phyloP scores from a whole-genome alignment of 2,329 filamentous ascomycete genomes.

The Neofusicoccum ribis region DNA sequence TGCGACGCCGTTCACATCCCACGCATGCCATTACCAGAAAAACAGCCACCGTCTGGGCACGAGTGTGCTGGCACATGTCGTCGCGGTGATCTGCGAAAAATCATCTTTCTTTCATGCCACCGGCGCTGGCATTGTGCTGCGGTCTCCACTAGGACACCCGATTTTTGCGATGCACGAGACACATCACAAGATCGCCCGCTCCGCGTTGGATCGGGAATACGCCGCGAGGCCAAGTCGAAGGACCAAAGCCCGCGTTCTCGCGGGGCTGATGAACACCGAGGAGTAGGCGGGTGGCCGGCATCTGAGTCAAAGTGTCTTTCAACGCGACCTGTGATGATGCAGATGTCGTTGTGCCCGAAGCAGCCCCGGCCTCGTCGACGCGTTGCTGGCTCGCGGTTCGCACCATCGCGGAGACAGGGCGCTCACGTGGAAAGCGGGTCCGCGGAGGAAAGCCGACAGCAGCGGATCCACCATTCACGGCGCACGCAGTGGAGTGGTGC shows the following conservation, averaged over 20 bases:
- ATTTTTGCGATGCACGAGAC: not conserved
- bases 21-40: not conserved
- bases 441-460: not conserved
- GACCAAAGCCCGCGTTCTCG: not conserved
- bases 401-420: not conserved
- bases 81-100: not conserved
- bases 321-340: not conserved
- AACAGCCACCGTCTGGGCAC: not conserved
- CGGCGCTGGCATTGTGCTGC: not conserved
- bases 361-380: not conserved
- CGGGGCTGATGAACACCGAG: not conserved
- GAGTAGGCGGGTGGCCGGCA: not conserved
- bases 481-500: not conserved
- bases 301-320: not conserved
- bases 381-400: not conserved
- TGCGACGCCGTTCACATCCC: too few relatives aligned
- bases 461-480: not conserved
- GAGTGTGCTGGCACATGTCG: too few relatives aligned
- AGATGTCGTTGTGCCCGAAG: not conserved
- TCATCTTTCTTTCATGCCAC: not conserved
- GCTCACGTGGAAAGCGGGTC: slow-evolving; percentile 6
- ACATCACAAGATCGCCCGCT: not conserved
- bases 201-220: not conserved
- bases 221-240: not conserved
- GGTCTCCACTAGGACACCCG: not conserved